Percentiles rank a stretch among this genome's conserved stretches.
Evolutionary conservation across 2,329 filamentous ascomycete species (phyloP).

Genomic region (Cyclaneusma minus): DNA sequence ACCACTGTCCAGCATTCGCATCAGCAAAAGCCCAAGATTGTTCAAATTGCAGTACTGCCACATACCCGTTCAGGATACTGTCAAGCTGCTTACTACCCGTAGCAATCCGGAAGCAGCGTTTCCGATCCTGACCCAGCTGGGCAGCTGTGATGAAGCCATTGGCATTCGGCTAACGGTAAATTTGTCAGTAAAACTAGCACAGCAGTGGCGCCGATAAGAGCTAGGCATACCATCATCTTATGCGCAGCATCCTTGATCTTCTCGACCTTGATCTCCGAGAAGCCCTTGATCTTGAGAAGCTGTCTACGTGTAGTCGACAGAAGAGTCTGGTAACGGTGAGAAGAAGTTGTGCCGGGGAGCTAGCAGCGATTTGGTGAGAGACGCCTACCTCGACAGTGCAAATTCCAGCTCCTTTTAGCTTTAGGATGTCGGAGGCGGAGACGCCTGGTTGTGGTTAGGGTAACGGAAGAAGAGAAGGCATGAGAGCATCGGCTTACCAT

Average conservation of each 20-base stretch:
- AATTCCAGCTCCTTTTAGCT: conserved; percentile 46
- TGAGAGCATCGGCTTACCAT: conserved; percentile 29
- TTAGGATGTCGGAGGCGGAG: conserved; percentile 47
- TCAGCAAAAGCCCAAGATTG: not conserved
- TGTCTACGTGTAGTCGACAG: conserved; percentile 40
- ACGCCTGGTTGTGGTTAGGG: conserved; percentile 39
- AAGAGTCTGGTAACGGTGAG: conserved; percentile 1
- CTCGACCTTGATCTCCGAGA: conserved; percentile 55
- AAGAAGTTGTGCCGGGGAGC: not conserved
- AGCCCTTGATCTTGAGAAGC: conserved; percentile 51
- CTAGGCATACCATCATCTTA: conserved; percentile 17
- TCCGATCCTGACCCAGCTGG: conserved; percentile 46
- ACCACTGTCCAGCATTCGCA: conserved; percentile 28
- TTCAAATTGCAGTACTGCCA: not conserved
- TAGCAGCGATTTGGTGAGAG: conserved; percentile 1
- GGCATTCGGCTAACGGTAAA: conserved; percentile 30
- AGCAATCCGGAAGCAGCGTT: conserved; percentile 46
- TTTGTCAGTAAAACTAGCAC: not conserved
- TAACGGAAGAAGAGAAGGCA: not conserved
- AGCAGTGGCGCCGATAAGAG: conserved; percentile 5
- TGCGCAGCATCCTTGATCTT: conserved; percentile 53
- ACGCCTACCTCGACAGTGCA: conserved; percentile 44
- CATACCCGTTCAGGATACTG: conserved; percentile 43
- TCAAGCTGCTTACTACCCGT: conserved; percentile 58
- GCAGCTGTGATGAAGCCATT: conserved; percentile 50